Conservation (phyloP, 306 rosid species). For the Quercus glauca region DNA sequence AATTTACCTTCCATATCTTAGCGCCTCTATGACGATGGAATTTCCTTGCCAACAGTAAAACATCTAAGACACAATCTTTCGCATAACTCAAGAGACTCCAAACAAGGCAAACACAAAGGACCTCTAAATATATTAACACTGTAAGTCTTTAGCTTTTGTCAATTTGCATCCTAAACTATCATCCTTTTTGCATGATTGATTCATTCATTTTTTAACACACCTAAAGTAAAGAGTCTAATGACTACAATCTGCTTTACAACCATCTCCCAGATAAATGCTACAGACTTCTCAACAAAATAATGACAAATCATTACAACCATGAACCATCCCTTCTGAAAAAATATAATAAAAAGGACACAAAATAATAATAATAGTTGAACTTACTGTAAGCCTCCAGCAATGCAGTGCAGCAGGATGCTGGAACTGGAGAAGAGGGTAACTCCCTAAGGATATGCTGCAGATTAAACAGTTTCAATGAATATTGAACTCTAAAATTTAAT, state of each 20-base stretch:
- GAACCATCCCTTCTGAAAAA: slow-evolving; percentile 7
- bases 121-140: not conserved
- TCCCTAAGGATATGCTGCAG: slow-evolving; percentile 94
- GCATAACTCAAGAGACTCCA: too few species aligned
- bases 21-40: too few species aligned
- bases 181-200: not conserved
- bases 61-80: too few species aligned
- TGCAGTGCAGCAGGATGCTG: slow-evolving; percentile 98
- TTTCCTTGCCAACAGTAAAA: too few species aligned
- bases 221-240: too few species aligned
- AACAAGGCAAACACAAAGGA: not conserved
- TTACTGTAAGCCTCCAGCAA: slow-evolving; percentile 96
- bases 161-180: not conserved
- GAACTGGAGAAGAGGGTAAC: slow-evolving; percentile 98
- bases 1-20: too few species aligned
- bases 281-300: not conserved
- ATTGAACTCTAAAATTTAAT: not conserved
- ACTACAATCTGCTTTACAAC: not conserved
- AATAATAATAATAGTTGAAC: slow-evolving; percentile 20
- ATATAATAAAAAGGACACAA: not conserved
- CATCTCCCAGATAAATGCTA: not conserved
- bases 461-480: slow-evolving; percentile 18
- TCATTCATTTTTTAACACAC: not conserved
- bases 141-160: not conserved
- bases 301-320: slow-evolving; percentile 1